These are phyloP conservation scores for Cordia subcordata DNA, from an alignment of 257 asterid species.

Conservation along the genomic window DNA sequence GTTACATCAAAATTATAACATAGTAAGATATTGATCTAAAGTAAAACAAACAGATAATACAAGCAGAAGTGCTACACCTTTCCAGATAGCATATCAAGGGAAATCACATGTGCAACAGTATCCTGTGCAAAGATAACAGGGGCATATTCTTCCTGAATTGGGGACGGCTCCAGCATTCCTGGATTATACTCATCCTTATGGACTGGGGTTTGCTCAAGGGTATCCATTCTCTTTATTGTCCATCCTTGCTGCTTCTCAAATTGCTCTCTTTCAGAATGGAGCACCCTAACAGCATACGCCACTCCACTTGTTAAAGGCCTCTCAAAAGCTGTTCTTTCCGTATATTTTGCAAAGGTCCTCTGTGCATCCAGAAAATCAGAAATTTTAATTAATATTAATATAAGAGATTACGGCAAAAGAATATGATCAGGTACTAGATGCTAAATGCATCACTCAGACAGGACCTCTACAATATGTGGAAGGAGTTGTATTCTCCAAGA, in stretches of 20 bases:
- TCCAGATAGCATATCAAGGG: slow-evolving; percentile 95
- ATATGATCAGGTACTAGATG: slow-evolving; percentile 5
- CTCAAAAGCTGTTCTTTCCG: slow-evolving; percentile 89
- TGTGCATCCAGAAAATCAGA: slow-evolving; percentile 26
- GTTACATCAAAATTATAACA: neutral
- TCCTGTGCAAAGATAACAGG: slow-evolving; percentile 99
- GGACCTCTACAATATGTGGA: neutral
- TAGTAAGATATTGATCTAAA: neutral
- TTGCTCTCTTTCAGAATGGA: slow-evolving; percentile 64
- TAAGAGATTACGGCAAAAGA: neutral
- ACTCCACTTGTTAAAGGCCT: slow-evolving; percentile 99
- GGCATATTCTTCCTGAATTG: slow-evolving; percentile 87
- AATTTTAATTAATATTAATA: slow-evolving; percentile 5
- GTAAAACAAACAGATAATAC: slow-evolving; percentile 1
- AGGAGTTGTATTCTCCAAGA: neutral
- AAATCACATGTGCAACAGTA: slow-evolving; percentile 86
- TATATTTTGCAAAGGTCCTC: slow-evolving; percentile 78
- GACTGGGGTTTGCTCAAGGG: slow-evolving; percentile 77
- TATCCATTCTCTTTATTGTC: slow-evolving; percentile 88
- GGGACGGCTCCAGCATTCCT: slow-evolving; percentile 67
- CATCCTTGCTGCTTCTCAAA: slow-evolving; percentile 87
- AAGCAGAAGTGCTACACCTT: slow-evolving; percentile 49
- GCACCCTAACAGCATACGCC: slow-evolving; percentile 95
- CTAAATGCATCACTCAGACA: slow-evolving; percentile 4
- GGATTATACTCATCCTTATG: slow-evolving; percentile 80